phyloP scores from a whole-genome alignment of 345 rosid species.

The Gossypium thurberi region DNA sequence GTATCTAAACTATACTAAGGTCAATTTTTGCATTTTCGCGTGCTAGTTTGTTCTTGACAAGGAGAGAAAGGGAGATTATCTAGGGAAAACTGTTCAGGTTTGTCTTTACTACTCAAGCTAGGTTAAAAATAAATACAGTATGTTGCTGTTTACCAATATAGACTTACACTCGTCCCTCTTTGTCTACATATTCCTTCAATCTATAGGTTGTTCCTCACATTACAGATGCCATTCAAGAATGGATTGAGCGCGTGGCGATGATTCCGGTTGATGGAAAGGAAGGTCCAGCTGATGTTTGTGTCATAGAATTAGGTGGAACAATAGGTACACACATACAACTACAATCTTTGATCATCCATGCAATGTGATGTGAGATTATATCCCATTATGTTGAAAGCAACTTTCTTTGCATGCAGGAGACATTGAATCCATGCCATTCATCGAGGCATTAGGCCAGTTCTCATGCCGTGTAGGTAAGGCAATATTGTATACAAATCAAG shows the following conservation, averaged over 20 bases:
- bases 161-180: neutral
- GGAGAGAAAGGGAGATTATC: conserved; percentile 93
- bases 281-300: conserved; percentile 93
- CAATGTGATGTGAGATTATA: neutral
- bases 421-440: conserved; percentile 95
- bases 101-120: neutral
- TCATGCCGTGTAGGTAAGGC: conserved; percentile 83
- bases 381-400: conserved; percentile 8
- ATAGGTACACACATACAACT: conserved; percentile 45
- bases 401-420: conserved; percentile 56
- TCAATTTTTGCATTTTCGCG: neutral
- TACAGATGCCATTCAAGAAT: conserved; percentile 91
- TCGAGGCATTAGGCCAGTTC: conserved; percentile 94
- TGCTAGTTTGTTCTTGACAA: conserved; percentile 73
- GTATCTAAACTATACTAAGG: neutral
- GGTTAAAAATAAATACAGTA: neutral
- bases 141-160: neutral
- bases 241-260: conserved; percentile 85
- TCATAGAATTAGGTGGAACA: conserved; percentile 97
- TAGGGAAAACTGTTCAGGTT: conserved; percentile 98
- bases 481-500: conserved; percentile 10
- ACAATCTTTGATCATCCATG: neutral
- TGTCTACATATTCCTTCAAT: conserved; percentile 8
- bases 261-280: conserved; percentile 84
- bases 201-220: conserved; percentile 91